Base-by-base conservation (phyloP, 2,329 filamentous ascomycete genomes). In the Alternaria panax region DNA sequence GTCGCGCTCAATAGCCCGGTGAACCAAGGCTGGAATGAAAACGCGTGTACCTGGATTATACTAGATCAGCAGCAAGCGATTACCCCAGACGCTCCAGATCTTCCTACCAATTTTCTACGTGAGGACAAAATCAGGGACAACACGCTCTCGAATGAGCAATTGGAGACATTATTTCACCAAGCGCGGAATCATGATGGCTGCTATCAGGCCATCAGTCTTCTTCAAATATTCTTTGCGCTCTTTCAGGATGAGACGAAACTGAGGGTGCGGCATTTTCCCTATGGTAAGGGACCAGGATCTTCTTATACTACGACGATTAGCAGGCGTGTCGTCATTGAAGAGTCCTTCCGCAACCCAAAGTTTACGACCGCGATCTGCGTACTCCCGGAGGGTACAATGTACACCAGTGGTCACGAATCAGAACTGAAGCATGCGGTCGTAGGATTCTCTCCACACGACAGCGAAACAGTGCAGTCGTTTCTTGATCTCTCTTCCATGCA, bases 401-500 rank as follows among this genome's bases (percentile, higher is more conserved):
- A 22, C 22, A 40, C 25, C 4, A 46, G 30, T 38, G 51, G 51
- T 27, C 51, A 54, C n/a, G 16, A 46, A 30, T 8, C 40, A 25
- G 28, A 38, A 22, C 12, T 54, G 5, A 16, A n/a, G 5, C 51
- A 54, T 20, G 51, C 51, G 7, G 51, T 54, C 11, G 28, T 54
- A 27, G 41, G 51, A 36, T 54, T 54, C 24, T 54, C 41, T 22
- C 30, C 41, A 11, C 40, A 27, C n/a, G 41, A 38, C 14, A 54
- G 51, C 41, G 30, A 43, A 14, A 46, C 51, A 5, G 51, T 54
- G 16, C 30, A 25, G 22, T 45, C 51, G 5, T 54, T 54, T 25
- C 43, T 54, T 22, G 51, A 54, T 20, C 51, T 54, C 8, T 54
- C 51, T 5, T 54, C 51, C 9, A 54, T 54, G 51, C 51, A 54